Evolutionary conservation across 176 grass and related monocot genomes (phyloP), one percentile per base, ranked within the genome.

Genomic region (Carex cristatella): DNA sequence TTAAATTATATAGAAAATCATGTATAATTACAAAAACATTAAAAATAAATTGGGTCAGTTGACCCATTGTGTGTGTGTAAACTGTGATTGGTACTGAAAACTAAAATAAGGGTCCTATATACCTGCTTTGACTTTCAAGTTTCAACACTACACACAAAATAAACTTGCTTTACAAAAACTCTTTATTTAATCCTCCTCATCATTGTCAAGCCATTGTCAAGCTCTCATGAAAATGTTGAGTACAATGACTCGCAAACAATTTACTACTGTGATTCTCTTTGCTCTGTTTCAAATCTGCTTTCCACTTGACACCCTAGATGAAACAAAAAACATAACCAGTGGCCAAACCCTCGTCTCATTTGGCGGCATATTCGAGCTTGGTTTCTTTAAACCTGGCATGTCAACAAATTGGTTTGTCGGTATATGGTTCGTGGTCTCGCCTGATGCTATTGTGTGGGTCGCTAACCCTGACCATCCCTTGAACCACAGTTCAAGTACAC

Each of bases 391-490:
- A 63, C 8, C 69, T n/a, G 30, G 80, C 83, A 51, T 42, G 49
- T 54, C 15, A 35, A 65, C 54, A 55, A 85, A 79, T 49, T 83
- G 88, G 67, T 92, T 16, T 16, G 84, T 94, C 0, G 92, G 92
- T 46, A 88, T 94, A 42, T 88, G 90, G 88, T 94, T 71, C 63
- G 65, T 79, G 35, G 81, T 85, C 65, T 82, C 86, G 8, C 83
- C 88, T 16, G 35, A 42, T 16, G 84, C 74, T 58, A 23, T 91
- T 5, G 76, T 94, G 27, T 94, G 92, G 87, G 87, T 94, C 27
- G 83, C 89, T 79, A 94, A 94, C 72, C 84, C 86, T 10, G 89
- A 87, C 60, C 30, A 77, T 82, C 87, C 91, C 4, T 82, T 90
- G 2, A 85, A 79, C 61, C 28, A 5, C 84, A 70, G 81, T 11